Conservation (phyloP, 176 grass and related monocot genomes). For the Stipa capillata region DNA sequence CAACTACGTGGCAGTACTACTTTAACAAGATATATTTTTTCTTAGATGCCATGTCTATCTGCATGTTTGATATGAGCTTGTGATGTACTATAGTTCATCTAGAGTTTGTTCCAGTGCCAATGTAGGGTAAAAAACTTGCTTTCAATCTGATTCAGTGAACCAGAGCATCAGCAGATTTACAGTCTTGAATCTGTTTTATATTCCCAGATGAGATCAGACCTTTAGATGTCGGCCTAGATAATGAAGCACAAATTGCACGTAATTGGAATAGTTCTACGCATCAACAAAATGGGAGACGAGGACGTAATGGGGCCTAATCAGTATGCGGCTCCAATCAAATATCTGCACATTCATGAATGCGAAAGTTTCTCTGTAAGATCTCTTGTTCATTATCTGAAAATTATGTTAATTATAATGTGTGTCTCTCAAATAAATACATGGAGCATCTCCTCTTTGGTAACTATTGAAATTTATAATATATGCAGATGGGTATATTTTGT, state of each 20-base stretch:
- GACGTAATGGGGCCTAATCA: slow-evolving; percentile 60
- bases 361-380: slow-evolving; percentile 91
- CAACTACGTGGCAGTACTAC: neutral
- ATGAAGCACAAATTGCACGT: slow-evolving; percentile 77
- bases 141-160: slow-evolving; percentile 1
- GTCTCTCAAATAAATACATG: neutral
- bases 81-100: neutral
- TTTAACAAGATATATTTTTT: neutral
- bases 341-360: slow-evolving; percentile 89
- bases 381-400: slow-evolving; percentile 1
- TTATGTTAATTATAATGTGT: neutral
- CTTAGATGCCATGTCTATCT: neutral
- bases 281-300: slow-evolving; percentile 64
- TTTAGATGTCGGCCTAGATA: slow-evolving; percentile 78
- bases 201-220: slow-evolving; percentile 83
- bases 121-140: neutral
- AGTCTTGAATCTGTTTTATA: neutral
- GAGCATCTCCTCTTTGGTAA: neutral
- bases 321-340: slow-evolving; percentile 55
- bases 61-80: neutral
- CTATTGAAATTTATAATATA: neutral
- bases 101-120: neutral
- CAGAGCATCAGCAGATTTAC: neutral
- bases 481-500: slow-evolving; percentile 98
- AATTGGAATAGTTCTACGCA: slow-evolving; percentile 49